Percentiles rank a stretch among this genome's conserved stretches.
Conservation (phyloP, 2,329 filamentous ascomycete genomes). For the Talaromyces rugulosus region DNA sequence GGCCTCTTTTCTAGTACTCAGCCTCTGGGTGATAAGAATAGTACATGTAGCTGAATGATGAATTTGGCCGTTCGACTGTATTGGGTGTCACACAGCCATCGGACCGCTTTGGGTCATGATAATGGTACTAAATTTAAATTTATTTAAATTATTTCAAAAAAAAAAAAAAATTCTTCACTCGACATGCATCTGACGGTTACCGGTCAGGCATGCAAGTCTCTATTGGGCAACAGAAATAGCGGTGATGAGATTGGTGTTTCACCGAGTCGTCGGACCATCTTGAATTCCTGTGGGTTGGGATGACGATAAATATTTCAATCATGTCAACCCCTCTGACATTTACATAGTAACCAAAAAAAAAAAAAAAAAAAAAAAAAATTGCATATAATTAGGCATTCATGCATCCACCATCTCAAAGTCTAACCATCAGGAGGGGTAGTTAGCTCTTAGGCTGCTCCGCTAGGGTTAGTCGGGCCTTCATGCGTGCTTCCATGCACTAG, state of each 20-base stretch:
- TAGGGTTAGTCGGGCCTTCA: slow-evolving; percentile 1
- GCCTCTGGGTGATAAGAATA: neutral
- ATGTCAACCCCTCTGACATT: neutral
- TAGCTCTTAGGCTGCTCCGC: neutral
- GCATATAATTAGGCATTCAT: neutral
- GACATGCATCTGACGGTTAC: neutral
- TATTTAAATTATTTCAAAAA: neutral
- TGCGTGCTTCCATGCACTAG: neutral
- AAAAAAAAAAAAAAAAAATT: neutral
- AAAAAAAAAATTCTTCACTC: neutral
- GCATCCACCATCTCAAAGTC: neutral
- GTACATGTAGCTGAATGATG: neutral
- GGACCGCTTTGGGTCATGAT: neutral
- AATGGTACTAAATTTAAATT: neutral
- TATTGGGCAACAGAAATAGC: neutral
- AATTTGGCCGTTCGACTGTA: neutral
- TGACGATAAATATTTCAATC: too few species aligned
- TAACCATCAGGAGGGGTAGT: neutral
- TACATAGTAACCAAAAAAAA: neutral
- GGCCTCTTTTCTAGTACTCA: neutral
- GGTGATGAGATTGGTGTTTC: neutral
- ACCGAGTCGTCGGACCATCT: neutral
- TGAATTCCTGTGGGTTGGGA: too few species aligned
- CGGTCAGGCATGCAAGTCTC: neutral
- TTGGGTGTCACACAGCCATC: neutral